These are phyloP conservation scores for Globisporangium orthogonon DNA, from an alignment of 352 stramenopile species.

Conservation along the genomic window DNA sequence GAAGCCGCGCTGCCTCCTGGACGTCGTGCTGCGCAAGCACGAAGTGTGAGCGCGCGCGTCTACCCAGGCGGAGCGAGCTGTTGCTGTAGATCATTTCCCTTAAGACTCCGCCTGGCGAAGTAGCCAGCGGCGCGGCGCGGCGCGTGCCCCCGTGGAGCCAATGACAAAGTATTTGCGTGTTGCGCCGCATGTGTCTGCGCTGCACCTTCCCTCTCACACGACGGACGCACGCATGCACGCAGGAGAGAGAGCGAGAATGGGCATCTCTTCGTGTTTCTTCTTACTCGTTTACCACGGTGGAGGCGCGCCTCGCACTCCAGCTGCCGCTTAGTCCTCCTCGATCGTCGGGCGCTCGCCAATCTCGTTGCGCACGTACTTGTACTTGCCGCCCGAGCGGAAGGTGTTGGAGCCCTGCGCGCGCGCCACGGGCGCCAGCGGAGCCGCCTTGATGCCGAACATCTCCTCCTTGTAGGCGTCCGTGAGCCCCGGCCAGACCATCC, in stretches of 20 bases:
- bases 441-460: constrained; percentile 47
- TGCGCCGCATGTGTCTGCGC: background rate
- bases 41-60: constrained; percentile 18
- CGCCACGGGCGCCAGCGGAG: constrained; percentile 12
- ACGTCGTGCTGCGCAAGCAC: constrained; percentile 68
- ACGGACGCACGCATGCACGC: no score
- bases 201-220: background rate
- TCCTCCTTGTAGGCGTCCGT: constrained; percentile 71
- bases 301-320: background rate
- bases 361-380: constrained; percentile 72
- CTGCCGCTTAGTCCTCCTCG: constrained; percentile 42
- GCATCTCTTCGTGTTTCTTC: background rate
- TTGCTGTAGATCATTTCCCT: background rate
- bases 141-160: background rate
- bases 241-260: background rate
- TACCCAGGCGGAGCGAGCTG: background rate
- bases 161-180: background rate
- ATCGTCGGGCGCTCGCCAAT: constrained; percentile 68
- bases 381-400: constrained; percentile 60
- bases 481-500: constrained; percentile 67
- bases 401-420: constrained; percentile 6
- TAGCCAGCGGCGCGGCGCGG: background rate
- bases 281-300: background rate
- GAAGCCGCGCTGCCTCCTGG: constrained; percentile 73
- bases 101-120: background rate